Base-by-base conservation (phyloP, 1,139 yeast genomes). In the Debaryomyces robertsiae region DNA sequence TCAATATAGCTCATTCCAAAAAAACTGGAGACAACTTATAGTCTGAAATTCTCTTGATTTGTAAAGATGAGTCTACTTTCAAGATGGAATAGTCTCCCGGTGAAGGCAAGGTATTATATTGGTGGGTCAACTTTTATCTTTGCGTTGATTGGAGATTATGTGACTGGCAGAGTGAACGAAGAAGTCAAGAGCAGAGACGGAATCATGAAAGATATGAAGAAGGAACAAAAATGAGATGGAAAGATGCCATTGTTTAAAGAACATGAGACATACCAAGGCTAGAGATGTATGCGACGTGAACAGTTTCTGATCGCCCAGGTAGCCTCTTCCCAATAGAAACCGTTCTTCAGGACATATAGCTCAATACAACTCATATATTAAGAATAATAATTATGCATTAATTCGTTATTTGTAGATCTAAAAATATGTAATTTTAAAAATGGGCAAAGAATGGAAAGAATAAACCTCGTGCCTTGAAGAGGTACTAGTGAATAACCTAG, bases 41-140 rank as follows among this genome's bases (percentile, higher is more conserved):
- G 28, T 25, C 6, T 6, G 6, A 5, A 25, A 6, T 9, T 25
- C 28, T 25, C 10, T 9, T 25, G 11, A 5, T 25, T 11, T 6
- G 5, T 25, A 23, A 25, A 31, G 9, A 69, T 70, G 76, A 55
- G 67, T 40, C 60, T 71, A 40, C 66, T 63, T 52, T 63, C 65
- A 36, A 67, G 61, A 51, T 80, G 83, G 76, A 73, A 61, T 53
- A 65, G 67, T 23, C 64, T 80, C 35, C 84, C 84, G 1, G 62
- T 63, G 25, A 71, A 66, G 47, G 79, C 74, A 6, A 63, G 83
- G 30, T 64, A 77, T 45, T 80, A 77, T 57, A 65, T 80, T 28
- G 82, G 80, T 3, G 67, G 67, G 1, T 75, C 84, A 11, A 79
- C 83, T 2, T 67, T 79, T 53, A 64, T 63, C 1, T 67, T 75